Conservation (phyloP, 1,284 basidiomycete species). For the Bondarzewia mesenterica region DNA sequence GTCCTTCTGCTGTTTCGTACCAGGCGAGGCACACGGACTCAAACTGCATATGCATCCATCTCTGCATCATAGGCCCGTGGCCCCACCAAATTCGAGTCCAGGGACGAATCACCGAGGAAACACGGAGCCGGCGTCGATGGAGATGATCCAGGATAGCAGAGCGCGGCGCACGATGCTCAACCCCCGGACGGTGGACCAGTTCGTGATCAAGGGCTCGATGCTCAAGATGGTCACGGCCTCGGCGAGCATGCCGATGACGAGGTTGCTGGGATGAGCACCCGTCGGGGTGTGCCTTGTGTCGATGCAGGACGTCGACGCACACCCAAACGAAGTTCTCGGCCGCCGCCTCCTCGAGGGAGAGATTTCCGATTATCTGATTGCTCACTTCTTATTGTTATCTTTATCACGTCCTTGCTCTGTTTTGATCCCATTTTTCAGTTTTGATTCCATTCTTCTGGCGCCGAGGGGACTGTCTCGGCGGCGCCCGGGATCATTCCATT, state of each 20-base stretch:
- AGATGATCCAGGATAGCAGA: conserved; percentile 30
- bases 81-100: not conserved
- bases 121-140: conserved; percentile 27
- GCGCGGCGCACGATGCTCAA: conserved; percentile 31
- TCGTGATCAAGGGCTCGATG: conserved; percentile 47
- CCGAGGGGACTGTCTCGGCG: too few relatives aligned
- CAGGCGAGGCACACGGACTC: not conserved
- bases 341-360: too few relatives aligned
- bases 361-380: too few relatives aligned
- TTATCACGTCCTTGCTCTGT: too few relatives aligned
- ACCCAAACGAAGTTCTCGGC: too few relatives aligned
- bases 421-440: too few relatives aligned
- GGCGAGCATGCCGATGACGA: not conserved
- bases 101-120: not conserved
- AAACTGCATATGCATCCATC: conserved; percentile 5
- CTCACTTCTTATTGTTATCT: too few relatives aligned
- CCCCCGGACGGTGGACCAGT: conserved; percentile 36
- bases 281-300: too few relatives aligned
- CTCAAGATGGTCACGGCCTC: conserved; percentile 35
- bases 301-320: too few relatives aligned
- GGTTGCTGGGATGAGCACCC: not conserved
- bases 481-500: too few relatives aligned
- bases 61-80: not conserved
- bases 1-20: not conserved
- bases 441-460: too few relatives aligned